These are phyloP conservation scores for Yamadazyma kitorensis DNA, from an alignment of 805 yeast species.

Conservation along the genomic window DNA sequence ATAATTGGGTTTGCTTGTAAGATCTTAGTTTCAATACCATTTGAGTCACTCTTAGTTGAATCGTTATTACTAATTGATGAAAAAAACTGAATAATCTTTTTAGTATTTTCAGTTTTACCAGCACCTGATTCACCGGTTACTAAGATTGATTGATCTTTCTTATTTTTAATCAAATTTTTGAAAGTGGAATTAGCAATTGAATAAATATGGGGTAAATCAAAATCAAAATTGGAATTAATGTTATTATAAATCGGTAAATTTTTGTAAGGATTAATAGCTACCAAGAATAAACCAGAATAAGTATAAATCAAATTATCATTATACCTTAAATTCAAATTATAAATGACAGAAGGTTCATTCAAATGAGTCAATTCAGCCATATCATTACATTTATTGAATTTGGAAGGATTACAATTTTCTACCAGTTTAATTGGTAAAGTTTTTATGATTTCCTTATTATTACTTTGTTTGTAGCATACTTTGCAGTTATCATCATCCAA, in stretches of 20 bases:
- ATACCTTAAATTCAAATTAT: constrained; percentile 78
- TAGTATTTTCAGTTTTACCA: constrained; percentile 97
- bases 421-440: constrained; percentile 41
- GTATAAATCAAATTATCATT: constrained; percentile 80
- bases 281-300: constrained; percentile 91
- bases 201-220: constrained; percentile 75
- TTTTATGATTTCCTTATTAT: constrained; percentile 42
- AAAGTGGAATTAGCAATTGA: constrained; percentile 83
- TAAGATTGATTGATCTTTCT: constrained; percentile 80
- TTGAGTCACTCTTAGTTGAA: constrained; percentile 2
- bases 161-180: constrained; percentile 64
- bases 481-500: constrained; percentile 32
- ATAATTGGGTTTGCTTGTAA: constrained; percentile 92
- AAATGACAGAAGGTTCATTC: constrained; percentile 93
- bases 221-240: constrained; percentile 53
- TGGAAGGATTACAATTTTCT: constrained; percentile 80
- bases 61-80: constrained; percentile 59
- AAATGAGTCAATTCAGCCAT: constrained; percentile 94
- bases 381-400: constrained; percentile 87
- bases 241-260: constrained; percentile 67
- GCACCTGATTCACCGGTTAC: constrained; percentile 99
- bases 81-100: constrained; percentile 87
- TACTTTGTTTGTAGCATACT: constrained; percentile 29
- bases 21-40: constrained; percentile 75
- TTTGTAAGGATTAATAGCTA: constrained; percentile 92